Base-by-base conservation (phyloP, 495 filamentous ascomycete species). In the Chaetomium tenue region DNA sequence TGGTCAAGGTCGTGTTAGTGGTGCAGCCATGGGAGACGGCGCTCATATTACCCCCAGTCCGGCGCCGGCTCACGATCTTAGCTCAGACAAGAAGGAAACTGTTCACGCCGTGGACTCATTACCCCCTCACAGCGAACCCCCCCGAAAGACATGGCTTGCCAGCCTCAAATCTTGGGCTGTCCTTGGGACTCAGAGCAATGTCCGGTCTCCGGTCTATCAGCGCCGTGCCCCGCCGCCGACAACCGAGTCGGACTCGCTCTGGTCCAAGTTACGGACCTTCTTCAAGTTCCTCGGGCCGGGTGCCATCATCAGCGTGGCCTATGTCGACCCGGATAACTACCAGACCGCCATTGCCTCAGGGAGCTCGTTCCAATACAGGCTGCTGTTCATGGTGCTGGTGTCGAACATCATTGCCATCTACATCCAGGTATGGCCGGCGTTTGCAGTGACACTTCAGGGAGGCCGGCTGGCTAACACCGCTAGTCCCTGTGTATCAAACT, bases 301-400 rank as follows among this genome's bases (percentile, higher is more conserved):
- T 18, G 40, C 40, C 15, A 44, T 44, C 51, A 72, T 44, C 15
- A 44, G 40, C 15, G 40, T 44, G 40, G 40, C 40, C 40, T 44
- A 44, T 44, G 69, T 75, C 25, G 73, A 75, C 54, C 73, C 73
- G 0, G 73, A 70, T 46, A 75, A 74, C 66, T 75, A 75, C 40
- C 70, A 71, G 44, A 75, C 73, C 0, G 72, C 70, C 54, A 66
- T 75, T 16, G 71, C 73, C 0, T 70, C 73, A 22, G 73, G 73
- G 12, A 67, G 65, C 0, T 69, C 68, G 0, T 75, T 72, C 52
- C 73, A 63, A 33, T 75, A 71, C 63, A 57, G 66, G 23, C 64
- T 75, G 3, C 64, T 75, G 6, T 75, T 75, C 47, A 71, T 75
- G 44, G 69, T 75, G 5, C 23, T 75, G n/a, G 47, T 75, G 3